Evolutionary conservation across 768 basidiomycete species (phyloP).

Genomic region (Calvatia gigantea): DNA sequence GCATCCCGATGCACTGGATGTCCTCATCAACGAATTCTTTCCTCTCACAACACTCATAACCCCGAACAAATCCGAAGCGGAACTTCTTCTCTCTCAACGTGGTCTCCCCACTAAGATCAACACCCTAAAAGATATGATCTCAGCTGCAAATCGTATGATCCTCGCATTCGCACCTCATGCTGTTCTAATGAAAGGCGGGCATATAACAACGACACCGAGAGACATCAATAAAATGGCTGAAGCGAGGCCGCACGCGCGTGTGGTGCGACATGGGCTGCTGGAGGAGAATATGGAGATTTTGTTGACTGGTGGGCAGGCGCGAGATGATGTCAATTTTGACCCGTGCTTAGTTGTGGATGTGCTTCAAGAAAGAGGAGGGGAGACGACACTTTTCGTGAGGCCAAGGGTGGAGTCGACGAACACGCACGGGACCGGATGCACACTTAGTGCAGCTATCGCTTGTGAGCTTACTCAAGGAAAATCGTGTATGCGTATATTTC

Average conservation of each 20-base stretch:
- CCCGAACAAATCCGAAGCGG: constrained; percentile 82
- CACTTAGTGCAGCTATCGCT: constrained; percentile 80
- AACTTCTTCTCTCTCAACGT: constrained; percentile 52
- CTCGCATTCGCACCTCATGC: constrained; percentile 41
- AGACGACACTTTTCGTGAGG: constrained; percentile 50
- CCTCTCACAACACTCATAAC: constrained; percentile 74
- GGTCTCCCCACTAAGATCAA: constrained; percentile 29
- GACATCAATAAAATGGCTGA: constrained; percentile 39
- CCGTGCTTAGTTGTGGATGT: constrained; percentile 59
- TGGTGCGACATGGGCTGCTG: constrained; percentile 43
- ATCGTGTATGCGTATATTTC: constrained; percentile 28
- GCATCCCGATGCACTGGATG: constrained; percentile 57
- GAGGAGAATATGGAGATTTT: constrained; percentile 67
- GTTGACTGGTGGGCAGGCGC: constrained; percentile 21
- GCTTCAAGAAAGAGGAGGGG: constrained; percentile 37
- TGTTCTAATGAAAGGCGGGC: constrained; percentile 86
- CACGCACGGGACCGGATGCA: constrained; percentile 94
- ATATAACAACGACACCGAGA: constrained; percentile 43
- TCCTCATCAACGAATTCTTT: constrained; percentile 59
- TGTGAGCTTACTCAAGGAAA: constrained; percentile 56
- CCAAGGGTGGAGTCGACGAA: constrained; percentile 62
- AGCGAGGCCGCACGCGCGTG: constrained; percentile 26
- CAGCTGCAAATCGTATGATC: constrained; percentile 47
- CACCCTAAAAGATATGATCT: constrained; percentile 57
- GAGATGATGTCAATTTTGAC: constrained; percentile 10